These are phyloP conservation scores for Mediolabrus comicus DNA, from an alignment of 108 stramenopile species.

Conservation along the genomic window DNA sequence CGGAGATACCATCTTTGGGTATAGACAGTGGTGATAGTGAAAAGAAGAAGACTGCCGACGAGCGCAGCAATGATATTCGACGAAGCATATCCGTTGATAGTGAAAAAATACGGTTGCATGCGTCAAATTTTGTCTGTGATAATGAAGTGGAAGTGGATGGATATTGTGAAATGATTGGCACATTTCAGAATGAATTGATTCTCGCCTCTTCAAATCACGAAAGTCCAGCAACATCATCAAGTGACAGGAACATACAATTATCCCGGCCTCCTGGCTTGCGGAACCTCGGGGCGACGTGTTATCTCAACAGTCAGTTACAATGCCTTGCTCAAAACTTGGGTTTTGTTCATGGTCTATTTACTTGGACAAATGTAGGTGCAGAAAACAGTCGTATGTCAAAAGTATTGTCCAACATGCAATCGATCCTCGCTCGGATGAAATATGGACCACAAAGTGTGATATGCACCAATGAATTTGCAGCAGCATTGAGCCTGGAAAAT, in stretches of 20 bases:
- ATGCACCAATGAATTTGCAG: slow-evolving; percentile 69
- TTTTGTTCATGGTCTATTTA: slow-evolving; percentile 73
- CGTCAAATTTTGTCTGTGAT: background rate
- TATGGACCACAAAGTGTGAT: slow-evolving; percentile 56
- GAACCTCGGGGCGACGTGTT: slow-evolving; percentile 90
- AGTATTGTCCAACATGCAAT: slow-evolving; percentile 66
- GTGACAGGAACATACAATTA: slow-evolving; percentile 16
- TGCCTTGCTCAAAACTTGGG: slow-evolving; percentile 82
- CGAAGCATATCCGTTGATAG: slow-evolving; percentile 15
- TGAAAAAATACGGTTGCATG: slow-evolving; percentile 3
- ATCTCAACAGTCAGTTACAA: slow-evolving; percentile 87
- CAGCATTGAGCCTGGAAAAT: slow-evolving; percentile 69
- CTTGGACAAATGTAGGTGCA: slow-evolving; percentile 45
- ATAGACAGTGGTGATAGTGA: background rate
- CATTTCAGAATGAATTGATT: slow-evolving; percentile 2
- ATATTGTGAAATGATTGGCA: background rate
- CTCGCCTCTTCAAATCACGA: background rate
- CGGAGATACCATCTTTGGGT: slow-evolving; percentile 2
- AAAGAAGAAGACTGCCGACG: background rate
- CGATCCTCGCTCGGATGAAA: slow-evolving; percentile 63
- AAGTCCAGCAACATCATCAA: background rate
- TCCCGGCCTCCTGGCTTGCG: slow-evolving; percentile 70
- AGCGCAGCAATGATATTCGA: slow-evolving; percentile 1
- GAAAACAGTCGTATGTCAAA: slow-evolving; percentile 47
- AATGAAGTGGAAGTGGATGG: background rate